These are phyloP conservation scores for Fusarium robinianum DNA, from an alignment of 2,329 filamentous ascomycete genomes.

Conservation along the genomic window DNA sequence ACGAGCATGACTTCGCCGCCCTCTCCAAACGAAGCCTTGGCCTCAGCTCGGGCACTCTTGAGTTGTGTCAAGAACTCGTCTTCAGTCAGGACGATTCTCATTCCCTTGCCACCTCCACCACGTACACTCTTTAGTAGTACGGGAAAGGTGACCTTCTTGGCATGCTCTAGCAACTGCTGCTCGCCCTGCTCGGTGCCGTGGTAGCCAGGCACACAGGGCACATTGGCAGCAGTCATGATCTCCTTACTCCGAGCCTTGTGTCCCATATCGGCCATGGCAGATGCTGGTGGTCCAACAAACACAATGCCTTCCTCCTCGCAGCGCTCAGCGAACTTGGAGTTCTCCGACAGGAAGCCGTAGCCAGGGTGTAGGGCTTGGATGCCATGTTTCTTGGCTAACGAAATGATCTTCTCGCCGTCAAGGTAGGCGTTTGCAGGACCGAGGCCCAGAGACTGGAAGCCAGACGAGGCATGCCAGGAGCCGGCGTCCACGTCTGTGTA, in stretches of 20 bases:
- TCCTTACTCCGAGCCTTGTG: conserved; percentile 93
- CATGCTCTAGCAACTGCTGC: conserved; percentile 65
- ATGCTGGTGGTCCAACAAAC: conserved; percentile 88
- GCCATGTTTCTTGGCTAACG: conserved; percentile 80
- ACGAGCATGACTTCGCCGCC: conserved; percentile 80
- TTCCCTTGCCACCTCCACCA: conserved; percentile 83
- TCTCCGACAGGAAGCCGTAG: conserved; percentile 95
- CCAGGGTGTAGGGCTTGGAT: conserved; percentile 94
- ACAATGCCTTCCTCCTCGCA: conserved; percentile 89
- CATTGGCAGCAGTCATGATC: conserved; percentile 94
- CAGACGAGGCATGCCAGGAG: conserved; percentile 86
- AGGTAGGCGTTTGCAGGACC: conserved; percentile 86
- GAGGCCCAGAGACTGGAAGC: conserved; percentile 81
- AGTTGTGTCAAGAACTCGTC: conserved; percentile 73
- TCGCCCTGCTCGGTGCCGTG: conserved; percentile 83
- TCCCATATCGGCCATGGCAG: conserved; percentile 86
- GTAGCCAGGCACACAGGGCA: conserved; percentile 95
- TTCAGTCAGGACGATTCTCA: conserved; percentile 72
- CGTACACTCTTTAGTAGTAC: conserved; percentile 80
- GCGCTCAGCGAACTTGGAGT: conserved; percentile 83
- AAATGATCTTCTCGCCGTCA: conserved; percentile 90
- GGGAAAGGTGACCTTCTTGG: conserved; percentile 69
- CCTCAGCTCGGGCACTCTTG: conserved; percentile 74
- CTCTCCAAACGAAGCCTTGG: conserved; percentile 79
- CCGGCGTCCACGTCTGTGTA: conserved; percentile 90